phyloP scores from a whole-genome alignment of 805 yeast genomes.

The Kazachstania africana region DNA sequence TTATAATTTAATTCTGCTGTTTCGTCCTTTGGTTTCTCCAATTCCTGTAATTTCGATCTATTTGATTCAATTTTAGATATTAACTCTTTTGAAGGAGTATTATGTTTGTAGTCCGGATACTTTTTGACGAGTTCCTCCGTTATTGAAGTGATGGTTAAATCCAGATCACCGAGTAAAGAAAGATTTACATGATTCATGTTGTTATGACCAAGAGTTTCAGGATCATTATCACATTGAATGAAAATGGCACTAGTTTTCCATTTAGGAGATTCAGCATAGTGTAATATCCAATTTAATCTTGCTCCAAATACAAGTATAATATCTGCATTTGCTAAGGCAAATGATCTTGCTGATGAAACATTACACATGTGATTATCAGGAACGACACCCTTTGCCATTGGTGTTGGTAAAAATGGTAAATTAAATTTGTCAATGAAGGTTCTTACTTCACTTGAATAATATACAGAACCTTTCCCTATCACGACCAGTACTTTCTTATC shows the following conservation, averaged over 20 bases:
- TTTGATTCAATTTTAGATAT: constrained; percentile 10
- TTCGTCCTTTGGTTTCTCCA: constrained; percentile 2
- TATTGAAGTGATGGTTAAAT: constrained; percentile 30
- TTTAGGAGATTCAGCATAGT: constrained; percentile 49
- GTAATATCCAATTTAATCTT: constrained; percentile 63
- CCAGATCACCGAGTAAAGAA: constrained; percentile 48
- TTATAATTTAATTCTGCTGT: constrained; percentile 34
- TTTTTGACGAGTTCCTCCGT: constrained; percentile 10
- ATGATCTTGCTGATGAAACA: constrained; percentile 52
- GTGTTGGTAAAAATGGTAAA: constrained; percentile 57
- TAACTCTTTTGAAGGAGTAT: constrained; percentile 6
- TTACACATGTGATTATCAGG: constrained; percentile 38
- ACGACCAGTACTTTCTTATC: constrained; percentile 40
- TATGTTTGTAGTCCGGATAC: constrained; percentile 3
- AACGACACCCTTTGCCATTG: constrained; percentile 69
- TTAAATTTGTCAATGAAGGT: constrained; percentile 31
- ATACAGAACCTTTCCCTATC: constrained; percentile 57
- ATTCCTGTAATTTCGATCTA: constrained; percentile 16
- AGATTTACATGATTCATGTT: constrained; percentile 24
- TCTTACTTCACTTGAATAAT: constrained; percentile 30
- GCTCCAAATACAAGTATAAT: constrained; percentile 53
- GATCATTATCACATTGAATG: constrained; percentile 44
- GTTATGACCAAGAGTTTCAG: constrained; percentile 43
- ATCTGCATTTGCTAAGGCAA: constrained; percentile 46
- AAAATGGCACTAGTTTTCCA: constrained; percentile 35